These are phyloP conservation scores for Globisporangium barbulae DNA, from an alignment of 352 stramenopile species.

Conservation along the genomic window DNA sequence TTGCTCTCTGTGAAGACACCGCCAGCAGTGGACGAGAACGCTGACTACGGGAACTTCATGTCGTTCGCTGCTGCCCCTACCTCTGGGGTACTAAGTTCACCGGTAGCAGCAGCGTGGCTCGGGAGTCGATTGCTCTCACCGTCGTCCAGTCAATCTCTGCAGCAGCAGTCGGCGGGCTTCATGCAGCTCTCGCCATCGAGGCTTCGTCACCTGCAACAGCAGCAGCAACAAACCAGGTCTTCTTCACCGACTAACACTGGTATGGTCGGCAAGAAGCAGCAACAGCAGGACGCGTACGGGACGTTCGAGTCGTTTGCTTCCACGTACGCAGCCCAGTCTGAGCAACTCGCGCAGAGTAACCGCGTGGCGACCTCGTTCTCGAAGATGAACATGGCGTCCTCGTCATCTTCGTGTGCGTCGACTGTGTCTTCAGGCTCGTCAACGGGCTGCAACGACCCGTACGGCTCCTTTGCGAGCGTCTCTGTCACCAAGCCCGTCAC, in stretches of 20 bases:
- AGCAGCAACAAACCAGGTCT: not conserved
- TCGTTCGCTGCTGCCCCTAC: not conserved
- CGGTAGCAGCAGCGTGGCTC: not conserved
- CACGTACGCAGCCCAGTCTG: slow-evolving; percentile 12
- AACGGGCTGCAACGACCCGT: slow-evolving; percentile 15
- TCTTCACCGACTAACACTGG: not conserved
- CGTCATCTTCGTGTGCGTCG: slow-evolving; percentile 3
- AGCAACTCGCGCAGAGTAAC: slow-evolving; percentile 15
- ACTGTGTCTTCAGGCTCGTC: slow-evolving; percentile 4
- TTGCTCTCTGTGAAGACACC: not conserved
- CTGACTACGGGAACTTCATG: slow-evolving; percentile 9
- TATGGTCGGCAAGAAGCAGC: not conserved
- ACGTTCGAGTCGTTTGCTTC: slow-evolving; percentile 22
- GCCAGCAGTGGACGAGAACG: not conserved
- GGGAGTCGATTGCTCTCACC: slow-evolving; percentile 1
- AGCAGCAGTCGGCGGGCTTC: not conserved
- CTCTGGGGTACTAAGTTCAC: not conserved
- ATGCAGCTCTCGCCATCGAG: slow-evolving; percentile 7
- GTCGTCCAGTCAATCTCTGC: not conserved
- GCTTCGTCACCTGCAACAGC: not conserved
- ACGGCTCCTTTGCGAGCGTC: slow-evolving; percentile 25
- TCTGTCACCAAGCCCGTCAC: slow-evolving; percentile 8
- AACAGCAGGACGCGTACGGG: slow-evolving; percentile 12
- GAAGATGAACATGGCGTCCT: not conserved
- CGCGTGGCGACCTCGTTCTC: slow-evolving; percentile 16